Evolutionary conservation across 2,329 filamentous ascomycete species (phyloP).

Genomic region (Albifimbria verrucaria): DNA sequence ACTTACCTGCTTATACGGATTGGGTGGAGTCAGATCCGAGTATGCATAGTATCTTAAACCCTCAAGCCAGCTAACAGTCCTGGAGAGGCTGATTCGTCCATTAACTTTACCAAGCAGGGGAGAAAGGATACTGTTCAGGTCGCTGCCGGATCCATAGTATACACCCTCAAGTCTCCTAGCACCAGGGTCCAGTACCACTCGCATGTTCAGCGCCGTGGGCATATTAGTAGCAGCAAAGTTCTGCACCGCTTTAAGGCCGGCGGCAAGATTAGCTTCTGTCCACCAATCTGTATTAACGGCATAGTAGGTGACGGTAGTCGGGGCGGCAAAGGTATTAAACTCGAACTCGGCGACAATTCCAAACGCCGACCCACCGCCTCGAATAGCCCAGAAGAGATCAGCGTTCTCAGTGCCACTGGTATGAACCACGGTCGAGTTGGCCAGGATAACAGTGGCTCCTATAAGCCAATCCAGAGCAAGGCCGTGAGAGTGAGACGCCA

Average conservation of each 20-base stretch:
- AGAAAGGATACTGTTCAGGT: conserved; percentile 10
- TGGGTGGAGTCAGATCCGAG: conserved; percentile 11
- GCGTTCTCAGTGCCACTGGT: conserved; percentile 18
- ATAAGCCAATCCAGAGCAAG: conserved; percentile 24
- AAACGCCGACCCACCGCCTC: conserved; percentile 27
- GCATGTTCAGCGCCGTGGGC: conserved; percentile 24
- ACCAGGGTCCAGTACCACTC: conserved; percentile 16
- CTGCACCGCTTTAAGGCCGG: conserved; percentile 21
- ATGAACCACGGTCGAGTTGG: conserved; percentile 19
- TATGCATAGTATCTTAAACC: conserved; percentile 17
- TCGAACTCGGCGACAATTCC: conserved; percentile 26
- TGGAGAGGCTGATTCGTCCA: conserved; percentile 7
- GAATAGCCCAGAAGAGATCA: conserved; percentile 27
- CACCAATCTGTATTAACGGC: conserved; percentile 19
- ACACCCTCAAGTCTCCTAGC: conserved; percentile 19
- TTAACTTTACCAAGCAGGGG: conserved; percentile 17
- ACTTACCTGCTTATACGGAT: conserved; percentile 21
- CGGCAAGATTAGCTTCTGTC: conserved; percentile 11
- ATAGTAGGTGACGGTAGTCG: conserved; percentile 16
- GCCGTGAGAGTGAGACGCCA: conserved; percentile 23
- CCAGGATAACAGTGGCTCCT: conserved; percentile 24
- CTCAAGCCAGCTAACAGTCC: conserved; percentile 21
- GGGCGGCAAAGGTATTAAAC: conserved; percentile 22
- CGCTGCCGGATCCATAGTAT: conserved; percentile 19
- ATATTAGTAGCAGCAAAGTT: conserved; percentile 16